Base-by-base conservation (phyloP, 805 yeast genomes). In the Yarrowia bubula region DNA sequence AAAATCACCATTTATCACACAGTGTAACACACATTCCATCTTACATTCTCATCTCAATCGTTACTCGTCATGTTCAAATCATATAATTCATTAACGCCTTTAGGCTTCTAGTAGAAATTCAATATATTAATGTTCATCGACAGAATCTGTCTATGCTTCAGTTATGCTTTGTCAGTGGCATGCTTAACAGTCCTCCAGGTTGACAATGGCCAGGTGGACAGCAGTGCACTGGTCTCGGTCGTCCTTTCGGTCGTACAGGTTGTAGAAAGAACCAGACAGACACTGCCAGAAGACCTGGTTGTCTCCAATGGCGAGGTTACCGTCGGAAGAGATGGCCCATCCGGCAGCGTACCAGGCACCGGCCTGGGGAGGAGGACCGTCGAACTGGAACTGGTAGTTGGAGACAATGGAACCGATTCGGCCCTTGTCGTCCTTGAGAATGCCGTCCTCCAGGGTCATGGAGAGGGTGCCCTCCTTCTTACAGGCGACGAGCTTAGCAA, bases 341-440 rank as follows among this genome's bases (percentile, higher is more conserved):
- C 72, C 53, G 35, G 66, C 37, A 46, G 71, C 65, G 53, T 66
- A 60, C 55, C 58, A 41, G 42, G 69, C 61, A 57, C 69, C 61
- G 57, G 66, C 68, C 57, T 71, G 67, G 62, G 70, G 65, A 47
- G 67, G 44, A 64, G 68, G 66, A 46, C 67, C 65, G 41, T 62
- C 66, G 47, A 60, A 67, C 66, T 60, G 66, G 62, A 53, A 66
- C 61, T 66, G 68, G 51, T 38, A 53, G 62, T 55, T 55, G 17
- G 62, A 39, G 13, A 55, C 62, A 13, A 55, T 55, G 17, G 48
- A 41, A 4, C 62, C 62, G 48, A 55, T 55, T 55, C 62, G 62
- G 31, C 62, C 62, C 48, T 55, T 55, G 46, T 39, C 46, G 15
- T 55, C 62, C 39, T 33, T 31, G 9, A 55, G 48, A 17, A 55